Evolutionary conservation across 208 protist genomes (phyloP).

Genomic region (Naegleria lovaniensis): DNA sequence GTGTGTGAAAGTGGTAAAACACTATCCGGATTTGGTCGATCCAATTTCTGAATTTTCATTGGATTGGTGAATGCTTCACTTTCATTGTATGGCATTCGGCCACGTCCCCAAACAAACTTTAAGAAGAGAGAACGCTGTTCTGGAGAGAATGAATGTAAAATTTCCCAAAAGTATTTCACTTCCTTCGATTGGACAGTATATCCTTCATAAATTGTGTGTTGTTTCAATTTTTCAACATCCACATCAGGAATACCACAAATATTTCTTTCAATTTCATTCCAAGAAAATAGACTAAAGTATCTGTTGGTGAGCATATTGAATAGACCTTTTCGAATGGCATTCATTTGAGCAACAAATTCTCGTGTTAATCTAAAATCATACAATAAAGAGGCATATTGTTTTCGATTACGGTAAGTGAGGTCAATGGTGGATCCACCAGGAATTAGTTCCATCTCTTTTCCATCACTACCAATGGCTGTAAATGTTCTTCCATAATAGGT

Average conservation of each 20-base stretch:
- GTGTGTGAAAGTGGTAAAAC: constrained; percentile 79
- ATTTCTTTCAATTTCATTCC: constrained; percentile 69
- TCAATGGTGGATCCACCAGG: constrained; percentile 52
- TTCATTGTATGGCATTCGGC: constrained; percentile 54
- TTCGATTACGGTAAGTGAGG: constrained; percentile 63
- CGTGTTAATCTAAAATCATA: constrained; percentile 56
- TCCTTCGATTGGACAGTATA: constrained; percentile 64
- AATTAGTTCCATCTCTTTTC: constrained; percentile 61
- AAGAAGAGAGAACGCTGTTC: constrained; percentile 73
- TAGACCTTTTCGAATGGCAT: constrained; percentile 70
- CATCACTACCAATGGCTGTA: constrained; percentile 53
- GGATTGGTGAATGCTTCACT: constrained; percentile 35
- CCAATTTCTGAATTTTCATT: constrained; percentile 70
- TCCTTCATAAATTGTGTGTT: constrained; percentile 69
- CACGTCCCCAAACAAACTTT: constrained; percentile 78
- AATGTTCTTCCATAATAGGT: constrained; percentile 45
- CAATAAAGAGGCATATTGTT: constrained; percentile 67
- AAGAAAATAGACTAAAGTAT: constrained; percentile 66
- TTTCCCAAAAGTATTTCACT: constrained; percentile 76
- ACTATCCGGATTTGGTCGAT: constrained; percentile 47
- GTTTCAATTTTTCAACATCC: constrained; percentile 66
- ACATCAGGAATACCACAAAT: constrained; percentile 82
- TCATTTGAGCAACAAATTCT: constrained; percentile 61
- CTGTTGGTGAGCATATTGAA: constrained; percentile 70
- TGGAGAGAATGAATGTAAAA: constrained; percentile 63